Base-by-base conservation (phyloP, 306 rosid species). In the Oemleria cerasiformis region DNA sequence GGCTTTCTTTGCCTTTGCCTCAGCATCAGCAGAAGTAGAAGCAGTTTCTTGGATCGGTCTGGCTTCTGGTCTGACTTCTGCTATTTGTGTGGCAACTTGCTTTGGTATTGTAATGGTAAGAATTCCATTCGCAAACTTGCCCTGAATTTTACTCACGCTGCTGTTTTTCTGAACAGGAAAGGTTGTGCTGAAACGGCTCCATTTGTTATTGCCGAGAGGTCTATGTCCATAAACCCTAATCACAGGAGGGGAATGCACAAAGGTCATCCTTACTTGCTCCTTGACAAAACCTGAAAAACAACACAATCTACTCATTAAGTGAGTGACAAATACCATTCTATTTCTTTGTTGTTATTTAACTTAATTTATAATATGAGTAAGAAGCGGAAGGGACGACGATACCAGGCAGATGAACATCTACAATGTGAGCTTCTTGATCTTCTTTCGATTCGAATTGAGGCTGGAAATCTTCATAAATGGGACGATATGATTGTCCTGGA, bases 61-160 rank as follows among this genome's bases (percentile, higher is more conserved):
- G 58, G 75, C 38, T 30, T 69, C 12, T 60, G 81, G 51, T 78
- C 25, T 73, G 8, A 73, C 63, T 72, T 60, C 63, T 62, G 50
- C 76, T 57, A 21, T 40, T 62, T 77, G 2, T n/a, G 16, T 10
- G 41, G 14, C 9, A 23, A 40, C 21, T 20, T 4, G 4, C 73
- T 82, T 90, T 71, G 83, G 89, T 64, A 90, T 62, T 68, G 79
- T 87, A 3, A 90, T 40, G 19, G 82, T 74, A 17, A 89, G 90
- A 23, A 66, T 59, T 63, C 78, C 85, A 9, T 50, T 14, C 6
- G 51, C 61, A 73, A 83, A 82, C 34, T 74, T 82, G 16, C 72
- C 86, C 36, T 74, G 70, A 72, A 90, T 77, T 68, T 70, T 43
- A 47, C 19, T 70, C 1, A 15, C 17, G 9, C 70, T 78, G 60